Base-by-base conservation (phyloP, 495 filamentous ascomycete species). In the Penicillium tannophilum region DNA sequence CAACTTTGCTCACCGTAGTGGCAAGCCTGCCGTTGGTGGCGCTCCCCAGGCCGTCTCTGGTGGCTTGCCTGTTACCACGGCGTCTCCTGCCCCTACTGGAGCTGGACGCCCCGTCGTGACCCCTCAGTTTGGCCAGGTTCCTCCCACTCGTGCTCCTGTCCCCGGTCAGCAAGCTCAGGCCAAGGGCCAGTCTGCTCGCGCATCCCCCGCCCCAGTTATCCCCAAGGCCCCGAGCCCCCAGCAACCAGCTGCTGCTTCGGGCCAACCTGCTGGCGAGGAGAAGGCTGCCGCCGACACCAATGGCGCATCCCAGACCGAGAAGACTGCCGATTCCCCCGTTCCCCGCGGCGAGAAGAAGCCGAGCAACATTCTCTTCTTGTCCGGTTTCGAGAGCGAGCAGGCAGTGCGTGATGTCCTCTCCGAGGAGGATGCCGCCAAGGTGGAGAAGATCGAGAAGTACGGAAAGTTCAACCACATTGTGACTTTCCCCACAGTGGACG, bases 1-100 rank as follows among this genome's bases (percentile, higher is more conserved):
- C 86, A 99, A 99, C 82, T 99, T 99, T 71, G 89, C 95, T 35
- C 95, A 99, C 73, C 87, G 94, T 59, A 82, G 73, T 47, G 79
- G 79, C 39, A 83, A 83, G 68, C 75, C 76, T 55, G 63, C 65
- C 49, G 53, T 58, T 45, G 74, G 67, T 58, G 77, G 69, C 59
- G 77, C 63, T 42, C 73, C 72, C 53, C 79, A 73, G 54, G 67
- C 69, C 52, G 76, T 60, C 47, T 65, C 69, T 20, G 68, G 62
- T 41, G 63, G 65, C 24, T 60, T 63, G 30, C 72, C 74, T 31
- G 65, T 78, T 24, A 73, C 71, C 20, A 73, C 81, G n/a, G 80
- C 70, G 16, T 67, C 74, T 35, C 69, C 78, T 41, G 68, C 74
- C n/a, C 63, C 71, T 47, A 69, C 69, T 44, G 60, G 61, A 17